phyloP scores from a whole-genome alignment of 805 yeast genomes.

The Schwanniomyces occidentalis region DNA sequence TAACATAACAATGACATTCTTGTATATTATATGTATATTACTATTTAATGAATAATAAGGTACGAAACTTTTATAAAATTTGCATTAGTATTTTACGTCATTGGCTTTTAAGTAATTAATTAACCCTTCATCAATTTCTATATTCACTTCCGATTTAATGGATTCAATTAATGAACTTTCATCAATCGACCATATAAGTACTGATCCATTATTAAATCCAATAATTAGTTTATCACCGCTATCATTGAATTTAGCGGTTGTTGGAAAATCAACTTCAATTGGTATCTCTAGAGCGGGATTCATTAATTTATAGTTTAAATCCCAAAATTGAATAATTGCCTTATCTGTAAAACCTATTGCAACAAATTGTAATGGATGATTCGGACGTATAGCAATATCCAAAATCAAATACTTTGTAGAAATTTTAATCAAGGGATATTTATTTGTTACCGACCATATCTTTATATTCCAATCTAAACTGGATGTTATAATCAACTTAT shows the following conservation, averaged over 20 bases:
- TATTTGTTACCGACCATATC: slow-evolving; percentile 16
- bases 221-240: slow-evolving; percentile 19
- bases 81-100: not conserved
- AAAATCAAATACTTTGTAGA: slow-evolving; percentile 20
- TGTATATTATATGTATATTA: slow-evolving; percentile 5
- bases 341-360: slow-evolving; percentile 21
- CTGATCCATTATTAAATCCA: slow-evolving; percentile 24
- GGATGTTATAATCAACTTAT: slow-evolving; percentile 15
- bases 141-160: slow-evolving; percentile 6
- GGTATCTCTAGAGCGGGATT: slow-evolving; percentile 17
- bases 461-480: slow-evolving; percentile 24
- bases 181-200: slow-evolving; percentile 12
- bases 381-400: slow-evolving; percentile 19
- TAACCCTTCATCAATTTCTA: slow-evolving; percentile 2
- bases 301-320: slow-evolving; percentile 18
- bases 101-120: not conserved
- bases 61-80: no score
- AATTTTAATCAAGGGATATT: slow-evolving; percentile 16
- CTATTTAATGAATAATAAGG: slow-evolving; percentile 1
- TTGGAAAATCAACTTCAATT: slow-evolving; percentile 8
- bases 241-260: slow-evolving; percentile 14
- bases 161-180: slow-evolving; percentile 6
- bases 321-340: slow-evolving; percentile 29
- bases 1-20: slow-evolving; percentile 3
- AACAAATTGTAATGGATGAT: slow-evolving; percentile 22